These are phyloP conservation scores for Zymoseptoria passerinii DNA, from an alignment of 2,329 filamentous ascomycete species.

Conservation along the genomic window DNA sequence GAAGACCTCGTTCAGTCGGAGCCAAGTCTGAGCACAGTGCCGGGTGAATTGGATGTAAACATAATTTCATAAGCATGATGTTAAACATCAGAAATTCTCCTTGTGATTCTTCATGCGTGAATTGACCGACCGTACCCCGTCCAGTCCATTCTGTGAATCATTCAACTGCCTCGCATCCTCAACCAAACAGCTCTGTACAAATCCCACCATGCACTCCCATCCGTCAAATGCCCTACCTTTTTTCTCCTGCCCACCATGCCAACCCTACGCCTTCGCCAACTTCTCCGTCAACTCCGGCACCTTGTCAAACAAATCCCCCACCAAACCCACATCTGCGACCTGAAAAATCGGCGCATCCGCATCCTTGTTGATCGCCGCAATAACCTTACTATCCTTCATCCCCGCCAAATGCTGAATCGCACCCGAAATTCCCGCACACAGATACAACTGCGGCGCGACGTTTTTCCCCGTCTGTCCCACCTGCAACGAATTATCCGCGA, in stretches of 20 bases:
- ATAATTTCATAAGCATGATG: background rate
- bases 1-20: too few relatives aligned
- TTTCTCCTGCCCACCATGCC: background rate
- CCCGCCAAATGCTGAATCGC: slow-evolving; percentile 97
- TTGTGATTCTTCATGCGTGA: background rate
- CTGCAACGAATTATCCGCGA: slow-evolving; percentile 96
- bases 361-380: slow-evolving; percentile 98
- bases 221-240: background rate
- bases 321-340: slow-evolving; percentile 88
- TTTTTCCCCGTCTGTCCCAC: slow-evolving; percentile 99
- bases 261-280: slow-evolving; percentile 50
- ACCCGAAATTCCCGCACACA: slow-evolving; percentile 91
- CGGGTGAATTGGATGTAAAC: too few relatives aligned
- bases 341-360: slow-evolving; percentile 96
- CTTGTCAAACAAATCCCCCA: slow-evolving; percentile 91
- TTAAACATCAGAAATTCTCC: background rate
- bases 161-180: background rate
- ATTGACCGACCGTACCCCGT: background rate
- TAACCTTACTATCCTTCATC: slow-evolving; percentile 99
- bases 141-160: background rate
- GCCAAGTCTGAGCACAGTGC: too few relatives aligned
- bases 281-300: slow-evolving; percentile 95
- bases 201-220: background rate
- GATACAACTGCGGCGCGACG: slow-evolving; percentile 88
- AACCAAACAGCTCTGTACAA: background rate